Evolutionary conservation across 2,329 filamentous ascomycete species (phyloP).

Genomic region (Diatrype stigma): DNA sequence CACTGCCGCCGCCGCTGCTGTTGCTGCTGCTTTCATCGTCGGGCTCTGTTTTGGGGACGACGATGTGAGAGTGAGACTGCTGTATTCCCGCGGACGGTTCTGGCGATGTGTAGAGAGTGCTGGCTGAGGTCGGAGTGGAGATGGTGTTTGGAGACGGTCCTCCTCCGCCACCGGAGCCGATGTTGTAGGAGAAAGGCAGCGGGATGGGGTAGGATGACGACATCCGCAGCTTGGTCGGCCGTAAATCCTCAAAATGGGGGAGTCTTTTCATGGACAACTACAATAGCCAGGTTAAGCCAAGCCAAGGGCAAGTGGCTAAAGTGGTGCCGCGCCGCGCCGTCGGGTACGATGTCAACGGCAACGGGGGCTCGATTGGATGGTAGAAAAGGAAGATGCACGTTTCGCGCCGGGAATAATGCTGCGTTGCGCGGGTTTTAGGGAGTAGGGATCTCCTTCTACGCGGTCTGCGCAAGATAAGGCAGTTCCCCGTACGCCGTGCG

Average conservation of each 20-base stretch:
- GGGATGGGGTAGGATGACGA: conserved; percentile 23
- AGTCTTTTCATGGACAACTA: neutral
- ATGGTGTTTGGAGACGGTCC: conserved; percentile 21
- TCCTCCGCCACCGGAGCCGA: conserved; percentile 22
- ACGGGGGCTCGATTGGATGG: neutral
- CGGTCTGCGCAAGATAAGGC: neutral
- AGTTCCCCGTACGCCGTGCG: neutral
- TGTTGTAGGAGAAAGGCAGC: conserved; percentile 19
- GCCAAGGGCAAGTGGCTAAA: neutral
- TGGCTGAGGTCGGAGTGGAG: conserved; percentile 24
- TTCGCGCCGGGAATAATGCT: neutral
- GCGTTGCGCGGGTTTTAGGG: neutral
- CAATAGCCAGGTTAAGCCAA: neutral
- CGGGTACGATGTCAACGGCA: neutral
- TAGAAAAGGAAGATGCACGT: neutral
- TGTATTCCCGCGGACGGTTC: conserved; percentile 15
- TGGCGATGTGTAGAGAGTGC: conserved; percentile 24
- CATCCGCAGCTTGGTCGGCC: conserved; percentile 14
- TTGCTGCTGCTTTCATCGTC: conserved; percentile 23
- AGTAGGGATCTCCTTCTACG: neutral
- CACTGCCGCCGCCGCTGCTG: conserved; percentile 22
- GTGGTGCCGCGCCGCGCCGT: neutral
- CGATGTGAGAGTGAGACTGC: conserved; percentile 13
- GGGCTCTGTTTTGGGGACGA: conserved; percentile 25
- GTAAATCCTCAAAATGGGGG: neutral